A percentile compares a stretch with the other conserved stretches of the same genome.
Evolutionary conservation across 1,139 yeast species (phyloP).

Genomic region (Saccharomyces hybrid): DNA sequence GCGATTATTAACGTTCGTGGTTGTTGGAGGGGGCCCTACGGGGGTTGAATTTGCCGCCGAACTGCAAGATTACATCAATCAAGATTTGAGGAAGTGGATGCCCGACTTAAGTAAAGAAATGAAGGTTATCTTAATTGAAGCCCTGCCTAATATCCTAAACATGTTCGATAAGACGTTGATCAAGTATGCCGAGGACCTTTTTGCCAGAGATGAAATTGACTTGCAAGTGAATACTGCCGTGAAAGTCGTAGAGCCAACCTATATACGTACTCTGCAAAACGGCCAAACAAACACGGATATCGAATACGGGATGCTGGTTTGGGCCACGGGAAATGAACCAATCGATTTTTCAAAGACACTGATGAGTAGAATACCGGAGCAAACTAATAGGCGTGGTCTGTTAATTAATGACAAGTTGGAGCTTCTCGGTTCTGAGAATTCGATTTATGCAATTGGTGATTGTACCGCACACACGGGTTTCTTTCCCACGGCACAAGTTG

Average conservation of each 20-base stretch:
- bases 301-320: conserved; percentile 87
- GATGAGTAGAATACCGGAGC: conserved; percentile 54
- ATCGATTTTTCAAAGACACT: conserved; percentile 67
- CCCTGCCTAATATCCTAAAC: conserved; percentile 82
- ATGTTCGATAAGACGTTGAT: conserved; percentile 80
- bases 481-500: conserved; percentile 97
- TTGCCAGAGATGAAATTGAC: conserved; percentile 70
- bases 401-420: conserved; percentile 75
- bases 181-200: conserved; percentile 75
- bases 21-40: conserved; percentile 95
- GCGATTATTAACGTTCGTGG: conserved; percentile 73
- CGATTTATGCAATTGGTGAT: conserved; percentile 87
- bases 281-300: conserved; percentile 44
- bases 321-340: conserved; percentile 98
- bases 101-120: conserved; percentile 79
- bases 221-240: conserved; percentile 81
- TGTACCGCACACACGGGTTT: conserved; percentile 81
- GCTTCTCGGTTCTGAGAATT: conserved; percentile 73
- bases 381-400: conserved; percentile 82
- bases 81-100: conserved; percentile 82
- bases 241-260: conserved; percentile 65
- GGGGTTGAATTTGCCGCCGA: conserved; percentile 97
- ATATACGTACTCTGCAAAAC: conserved; percentile 59
- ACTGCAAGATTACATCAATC: conserved; percentile 86
- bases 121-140: conserved; percentile 80